Evolutionary conservation across 2,329 filamentous ascomycete genomes (phyloP), one percentile per base, ranked within the genome.

Genomic region (Aspergillus costaricaensis): DNA sequence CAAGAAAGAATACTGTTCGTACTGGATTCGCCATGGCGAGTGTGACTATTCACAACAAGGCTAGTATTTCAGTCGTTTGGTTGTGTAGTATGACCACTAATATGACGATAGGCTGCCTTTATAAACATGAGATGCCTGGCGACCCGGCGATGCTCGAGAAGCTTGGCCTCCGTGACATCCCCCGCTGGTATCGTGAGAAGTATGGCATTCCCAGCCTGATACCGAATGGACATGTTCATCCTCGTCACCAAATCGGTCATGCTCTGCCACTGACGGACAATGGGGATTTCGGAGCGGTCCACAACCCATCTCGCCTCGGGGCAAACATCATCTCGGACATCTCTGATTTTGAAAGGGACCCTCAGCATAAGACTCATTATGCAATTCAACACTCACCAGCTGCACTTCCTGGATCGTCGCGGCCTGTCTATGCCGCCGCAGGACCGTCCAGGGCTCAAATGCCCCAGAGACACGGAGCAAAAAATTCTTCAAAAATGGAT

Each of bases 101-200:
- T 30, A 17, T 14, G 6, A 3, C 10, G 48, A n/a, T 49, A 79
- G 77, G 93, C 0, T 96, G 93, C 79, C 87, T 88, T 65, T 96
- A 88, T 81, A 94, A 92, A 78, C 93, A 96, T 74, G 91, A 95
- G 73, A 96, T 96, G 90, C 93, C 93, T 0, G 76, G 79, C 25
- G 87, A 92, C 65, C 81, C 81, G 54, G 79, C 81, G 0, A 90
- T 87, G 1, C 85, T 96, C 67, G 79, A 85, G 47, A 81, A 83
- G 6, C 82, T 96, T 2, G 93, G 93, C 0, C 83, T 96, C 54
- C 76, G 77, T 2, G 77, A 79, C 44, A 75, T 82, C 15, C 86
- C 86, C 8, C 73, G 74, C 7, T 88, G 86, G 86, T 87, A 80
- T 69, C 78, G 79, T 56, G 82, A 86, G 56, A 80, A 81, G 66